Conservation (phyloP, 1,139 yeast species). For the Debaryomycetaceae sp. region DNA sequence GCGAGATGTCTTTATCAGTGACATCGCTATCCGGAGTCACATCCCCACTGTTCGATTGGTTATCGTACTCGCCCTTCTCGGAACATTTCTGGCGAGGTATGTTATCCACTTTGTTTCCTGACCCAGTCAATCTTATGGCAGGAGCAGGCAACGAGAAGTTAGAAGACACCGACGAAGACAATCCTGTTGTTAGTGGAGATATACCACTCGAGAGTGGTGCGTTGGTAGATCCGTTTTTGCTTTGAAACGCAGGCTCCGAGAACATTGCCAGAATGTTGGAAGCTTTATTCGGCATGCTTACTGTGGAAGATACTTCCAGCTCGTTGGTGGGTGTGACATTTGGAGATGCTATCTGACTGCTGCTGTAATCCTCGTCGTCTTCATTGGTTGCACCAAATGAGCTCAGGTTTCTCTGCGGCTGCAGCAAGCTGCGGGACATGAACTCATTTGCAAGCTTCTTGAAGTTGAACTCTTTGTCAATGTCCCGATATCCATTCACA, state of each 20-base stretch:
- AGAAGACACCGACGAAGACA: background rate
- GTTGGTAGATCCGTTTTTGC: background rate
- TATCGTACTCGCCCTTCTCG: background rate
- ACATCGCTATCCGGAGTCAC: conserved; percentile 8
- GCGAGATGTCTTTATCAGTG: conserved; percentile 37
- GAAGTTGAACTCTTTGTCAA: conserved; percentile 47
- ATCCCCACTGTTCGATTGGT: conserved; percentile 1
- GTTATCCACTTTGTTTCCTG: conserved; percentile 1
- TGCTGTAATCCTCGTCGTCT: conserved; percentile 3
- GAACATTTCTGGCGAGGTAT: background rate
- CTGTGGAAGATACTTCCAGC: conserved; percentile 20
- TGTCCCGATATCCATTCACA: conserved; percentile 56
- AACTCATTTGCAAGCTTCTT: background rate
- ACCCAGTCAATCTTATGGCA: conserved; percentile 22
- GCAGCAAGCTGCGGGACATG: conserved; percentile 1
- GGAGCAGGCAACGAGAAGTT: conserved; percentile 41
- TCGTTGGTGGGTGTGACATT: conserved; percentile 44
- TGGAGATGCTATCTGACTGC: conserved; percentile 37
- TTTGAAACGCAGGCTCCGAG: background rate
- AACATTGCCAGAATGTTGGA: background rate
- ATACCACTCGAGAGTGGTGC: background rate
- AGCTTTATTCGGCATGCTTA: background rate
- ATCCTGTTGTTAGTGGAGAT: conserved; percentile 1
- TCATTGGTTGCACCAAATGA: background rate
- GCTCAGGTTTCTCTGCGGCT: background rate